Evolutionary conservation across 2,329 filamentous ascomycete genomes (phyloP), one percentile per base, ranked within the genome.

Genomic region (Cadophora sp.): DNA sequence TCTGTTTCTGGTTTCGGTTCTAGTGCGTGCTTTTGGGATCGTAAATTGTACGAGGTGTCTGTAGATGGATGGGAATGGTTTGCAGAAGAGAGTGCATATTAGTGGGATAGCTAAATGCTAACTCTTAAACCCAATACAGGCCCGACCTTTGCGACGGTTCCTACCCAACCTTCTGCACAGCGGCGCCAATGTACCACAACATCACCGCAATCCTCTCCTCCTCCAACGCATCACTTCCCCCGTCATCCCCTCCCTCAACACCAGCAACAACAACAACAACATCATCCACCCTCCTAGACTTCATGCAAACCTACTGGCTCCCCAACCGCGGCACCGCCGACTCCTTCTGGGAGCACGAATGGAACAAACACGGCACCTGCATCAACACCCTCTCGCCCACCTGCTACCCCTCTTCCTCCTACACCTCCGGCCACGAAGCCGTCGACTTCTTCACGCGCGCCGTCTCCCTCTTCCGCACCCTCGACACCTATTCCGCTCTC

Each of bases 311-410:
- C 50, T 92, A 90, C 80, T 93, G 91, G 91, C 89, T 92, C 77
- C 88, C 90, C 75, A 86, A 89, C 78, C 77, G 85, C 60, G 90
- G 89, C 66, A 79, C 88, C 51, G 86, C 91, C 72, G 86, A 90
- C 71, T 80, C 80, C 12, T 87, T 93, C 74, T 93, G 91, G 91
- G 82, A 90, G 76, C 90, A 93, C 77, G 91, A 93, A 78, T 93
- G 89, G 87, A 83, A 84, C 73, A 94, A 93, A 78, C 91, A 94
- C 76, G 92, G 91, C 63, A 86, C 84, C 22, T 93, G 91, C 79
- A 87, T 93, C 72, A 88, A 84, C 72, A 93, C 91, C 0, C 83
- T 93, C 12, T 82, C 88, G 48, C 86, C 91, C 0, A 78, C 80
- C 24, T 94, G 91, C 82, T 94, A 92, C 79, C 22, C 19, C 5